Conservation (phyloP, 1,139 yeast genomes). For the Magnusiomyces sp. region DNA sequence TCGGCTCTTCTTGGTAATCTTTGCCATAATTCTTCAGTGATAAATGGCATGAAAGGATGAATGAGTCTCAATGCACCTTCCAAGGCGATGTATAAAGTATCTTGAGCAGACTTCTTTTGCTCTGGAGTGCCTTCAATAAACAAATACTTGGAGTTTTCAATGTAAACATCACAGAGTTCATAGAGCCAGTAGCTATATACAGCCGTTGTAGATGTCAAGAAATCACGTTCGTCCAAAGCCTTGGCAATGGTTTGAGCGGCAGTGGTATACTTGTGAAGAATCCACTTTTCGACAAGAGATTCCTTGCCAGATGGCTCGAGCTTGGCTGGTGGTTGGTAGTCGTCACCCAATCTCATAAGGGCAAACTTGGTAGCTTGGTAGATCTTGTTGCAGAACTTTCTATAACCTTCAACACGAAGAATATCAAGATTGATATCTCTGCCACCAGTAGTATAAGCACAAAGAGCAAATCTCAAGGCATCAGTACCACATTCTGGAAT, state of each 20-base stretch:
- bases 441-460: slow-evolving; percentile 98
- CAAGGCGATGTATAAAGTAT: slow-evolving; percentile 85
- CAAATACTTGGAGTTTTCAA: slow-evolving; percentile 90
- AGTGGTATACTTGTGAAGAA: slow-evolving; percentile 71
- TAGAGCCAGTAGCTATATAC: slow-evolving; percentile 90
- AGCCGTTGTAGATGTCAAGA: slow-evolving; percentile 77
- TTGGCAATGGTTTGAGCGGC: slow-evolving; percentile 60
- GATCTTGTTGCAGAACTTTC: slow-evolving; percentile 98
- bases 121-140: slow-evolving; percentile 83
- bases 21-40: slow-evolving; percentile 98
- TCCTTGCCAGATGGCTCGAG: slow-evolving; percentile 63
- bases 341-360: slow-evolving; percentile 83
- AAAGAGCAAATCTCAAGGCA: slow-evolving; percentile 93
- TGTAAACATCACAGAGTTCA: slow-evolving; percentile 93
- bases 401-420: slow-evolving; percentile 95
- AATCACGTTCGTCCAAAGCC: slow-evolving; percentile 74
- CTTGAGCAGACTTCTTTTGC: slow-evolving; percentile 84
- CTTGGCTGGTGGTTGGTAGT: slow-evolving; percentile 68
- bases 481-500: slow-evolving; percentile 99
- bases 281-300: slow-evolving; percentile 94
- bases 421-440: slow-evolving; percentile 95
- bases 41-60: slow-evolving; percentile 97
- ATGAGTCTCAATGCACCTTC: slow-evolving; percentile 87
- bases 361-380: slow-evolving; percentile 98
- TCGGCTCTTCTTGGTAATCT: slow-evolving; percentile 83